Evolutionary conservation across 495 filamentous ascomycete species (phyloP), one percentile per base, ranked within the genome.

Genomic region (Talaromyces borbonicus): DNA sequence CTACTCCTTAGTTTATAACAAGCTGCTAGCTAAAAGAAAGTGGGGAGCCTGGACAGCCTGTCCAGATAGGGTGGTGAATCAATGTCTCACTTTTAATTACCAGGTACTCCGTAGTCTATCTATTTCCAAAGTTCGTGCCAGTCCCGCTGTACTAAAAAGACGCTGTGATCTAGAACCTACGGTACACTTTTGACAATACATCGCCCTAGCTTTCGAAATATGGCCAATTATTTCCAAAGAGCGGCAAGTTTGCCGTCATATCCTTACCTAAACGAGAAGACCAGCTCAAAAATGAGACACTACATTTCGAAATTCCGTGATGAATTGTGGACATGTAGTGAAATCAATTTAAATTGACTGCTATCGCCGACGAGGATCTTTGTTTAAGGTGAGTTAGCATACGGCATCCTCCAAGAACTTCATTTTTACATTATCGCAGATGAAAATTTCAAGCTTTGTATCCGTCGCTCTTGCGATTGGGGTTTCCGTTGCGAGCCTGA

Each of bases 261-360:
- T 35, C n/a, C 8, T 16, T 35, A 16, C 31, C 31, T 1, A 35
- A 16, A 35, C 4, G 31, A 35, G 31, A 35, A 35, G 31, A 7
- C 14, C 31, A 35, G 11, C 31, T 35, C 31, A 35, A 29, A 29
- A 35, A 35, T 35, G 11, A 35, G 31, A 35, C 18, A 35, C 31
- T 35, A 35, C 18, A 15, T n/a, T 14, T 35, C 14, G 31, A 35
- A 15, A 4, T 35, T 35, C 31, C 31, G 18, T 35, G 31, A 35
- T 35, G 8, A 2, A 35, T 16, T 35, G 3, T 35, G 31, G n/a
- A 35, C 11, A n/a, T n/a, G 18, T 35, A 35, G 31, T 15, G 31
- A 35, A 35, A 35, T 35, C 8, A 35, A 35, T n/a, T 15, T 35
- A 35, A 35, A 35, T 35, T 35, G 31, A 35, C 31, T 35, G 18